phyloP scores from a whole-genome alignment of 805 yeast species.

The Kuraishia hungarica region DNA sequence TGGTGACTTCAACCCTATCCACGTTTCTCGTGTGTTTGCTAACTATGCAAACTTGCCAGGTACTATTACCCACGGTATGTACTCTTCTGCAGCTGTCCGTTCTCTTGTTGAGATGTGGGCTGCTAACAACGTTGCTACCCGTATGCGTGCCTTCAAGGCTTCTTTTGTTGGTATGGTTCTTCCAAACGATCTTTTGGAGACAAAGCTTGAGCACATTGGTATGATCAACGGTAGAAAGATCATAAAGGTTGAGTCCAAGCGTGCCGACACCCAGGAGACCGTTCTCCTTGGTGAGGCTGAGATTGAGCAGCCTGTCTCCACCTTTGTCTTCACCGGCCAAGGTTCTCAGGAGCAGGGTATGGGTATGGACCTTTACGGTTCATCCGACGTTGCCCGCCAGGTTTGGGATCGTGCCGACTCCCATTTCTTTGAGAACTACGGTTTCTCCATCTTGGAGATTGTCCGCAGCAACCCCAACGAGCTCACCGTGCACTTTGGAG shows the following conservation, averaged over 20 bases:
- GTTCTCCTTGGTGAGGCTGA: constrained; percentile 96
- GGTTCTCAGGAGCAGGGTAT: constrained; percentile 99
- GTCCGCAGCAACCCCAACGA: constrained; percentile 94
- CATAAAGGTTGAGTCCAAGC: constrained; percentile 82
- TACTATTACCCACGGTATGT: constrained; percentile 99
- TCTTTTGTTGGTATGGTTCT: constrained; percentile 94
- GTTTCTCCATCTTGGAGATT: constrained; percentile 93
- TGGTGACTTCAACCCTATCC: constrained; percentile 98
- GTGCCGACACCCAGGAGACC: constrained; percentile 65
- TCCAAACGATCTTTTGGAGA: constrained; percentile 85
- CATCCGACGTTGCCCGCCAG: constrained; percentile 83
- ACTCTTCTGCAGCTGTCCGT: constrained; percentile 91
- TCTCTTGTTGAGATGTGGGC: constrained; percentile 97
- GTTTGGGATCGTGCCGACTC: constrained; percentile 98
- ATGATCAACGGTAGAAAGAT: constrained; percentile 99
- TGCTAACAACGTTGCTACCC: constrained; percentile 90
- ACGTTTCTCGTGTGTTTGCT: constrained; percentile 92
- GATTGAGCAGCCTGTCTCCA: constrained; percentile 95
- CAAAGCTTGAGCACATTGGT: constrained; percentile 90
- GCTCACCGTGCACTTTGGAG: constrained; percentile 94
- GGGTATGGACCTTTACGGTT: constrained; percentile 98
- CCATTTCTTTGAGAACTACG: constrained; percentile 89
- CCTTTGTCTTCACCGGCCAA: constrained; percentile 98
- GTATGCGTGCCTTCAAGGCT: constrained; percentile 92
- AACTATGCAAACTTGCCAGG: constrained; percentile 92